Evolutionary conservation across 495 filamentous ascomycete genomes (phyloP).

Genomic region (Saxophila tyrrhenica): DNA sequence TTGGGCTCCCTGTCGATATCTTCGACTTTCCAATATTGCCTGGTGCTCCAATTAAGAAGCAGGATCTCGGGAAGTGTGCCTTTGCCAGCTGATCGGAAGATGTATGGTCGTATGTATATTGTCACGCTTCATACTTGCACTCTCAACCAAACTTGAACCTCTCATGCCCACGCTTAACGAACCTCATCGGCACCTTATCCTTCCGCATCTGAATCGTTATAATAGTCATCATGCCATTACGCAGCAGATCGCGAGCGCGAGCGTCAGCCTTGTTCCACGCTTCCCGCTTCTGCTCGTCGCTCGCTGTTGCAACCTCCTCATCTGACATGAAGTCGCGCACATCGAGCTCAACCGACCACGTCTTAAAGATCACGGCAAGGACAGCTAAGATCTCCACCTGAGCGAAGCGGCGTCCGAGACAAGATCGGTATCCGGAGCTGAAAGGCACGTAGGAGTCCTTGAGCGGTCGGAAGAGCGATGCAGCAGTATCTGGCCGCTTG

Average conservation of each 20-base stretch:
- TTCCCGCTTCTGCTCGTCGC: slow-evolving; percentile 33
- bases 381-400: slow-evolving; percentile 65
- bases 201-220: slow-evolving; percentile 54
- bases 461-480: slow-evolving; percentile 45
- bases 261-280: slow-evolving; percentile 45
- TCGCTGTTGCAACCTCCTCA: slow-evolving; percentile 40
- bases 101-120: too few species aligned
- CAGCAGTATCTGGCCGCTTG: slow-evolving; percentile 39
- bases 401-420: slow-evolving; percentile 59
- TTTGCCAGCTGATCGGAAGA: slow-evolving; percentile 40
- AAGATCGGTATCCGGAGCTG: slow-evolving; percentile 58
- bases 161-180: slow-evolving; percentile 53
- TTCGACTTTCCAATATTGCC: slow-evolving; percentile 91
- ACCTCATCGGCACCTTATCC: slow-evolving; percentile 45
- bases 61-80: slow-evolving; percentile 69
- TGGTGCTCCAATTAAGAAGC: slow-evolving; percentile 45
- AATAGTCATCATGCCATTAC: slow-evolving; percentile 36
- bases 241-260: slow-evolving; percentile 36
- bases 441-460: slow-evolving; percentile 63
- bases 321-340: slow-evolving; percentile 50
- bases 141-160: slow-evolving; percentile 32
- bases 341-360: slow-evolving; percentile 54
- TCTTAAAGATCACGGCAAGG: slow-evolving; percentile 52
- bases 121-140: too few species aligned
- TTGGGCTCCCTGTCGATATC: slow-evolving; percentile 88